A percentile compares a stretch with the other conserved stretches of the same genome.
Evolutionary conservation across 441 rosid genomes (phyloP).

Genomic region (Hura crepitans): DNA sequence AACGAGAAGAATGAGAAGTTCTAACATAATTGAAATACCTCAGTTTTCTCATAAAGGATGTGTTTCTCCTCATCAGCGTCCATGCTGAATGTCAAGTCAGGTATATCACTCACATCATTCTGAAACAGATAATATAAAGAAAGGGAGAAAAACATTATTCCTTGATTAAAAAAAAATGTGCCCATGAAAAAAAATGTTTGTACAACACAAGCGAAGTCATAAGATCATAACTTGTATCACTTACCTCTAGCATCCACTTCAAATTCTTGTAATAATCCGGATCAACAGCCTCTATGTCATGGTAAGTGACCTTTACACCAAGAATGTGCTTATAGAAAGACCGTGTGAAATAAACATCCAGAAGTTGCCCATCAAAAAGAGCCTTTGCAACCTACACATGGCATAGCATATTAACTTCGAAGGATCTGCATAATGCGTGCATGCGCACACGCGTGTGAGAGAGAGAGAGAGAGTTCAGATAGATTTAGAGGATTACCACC

Average conservation of each 20-base stretch:
- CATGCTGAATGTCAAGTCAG: slow-evolving; percentile 95
- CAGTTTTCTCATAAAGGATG: slow-evolving; percentile 89
- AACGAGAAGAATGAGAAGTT: not conserved
- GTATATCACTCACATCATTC: slow-evolving; percentile 88
- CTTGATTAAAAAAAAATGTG: not conserved
- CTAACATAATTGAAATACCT: slow-evolving; percentile 38
- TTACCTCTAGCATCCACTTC: slow-evolving; percentile 98
- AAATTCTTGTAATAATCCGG: slow-evolving; percentile 97
- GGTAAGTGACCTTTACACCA: slow-evolving; percentile 94
- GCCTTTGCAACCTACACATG: slow-evolving; percentile 87
- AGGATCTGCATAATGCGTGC: slow-evolving; percentile 1
- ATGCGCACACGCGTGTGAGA: not conserved
- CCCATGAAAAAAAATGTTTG: not conserved
- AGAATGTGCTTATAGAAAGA: slow-evolving; percentile 97
- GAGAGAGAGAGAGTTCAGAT: not conserved
- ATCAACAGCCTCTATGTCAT: slow-evolving; percentile 99
- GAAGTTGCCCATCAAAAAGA: slow-evolving; percentile 92
- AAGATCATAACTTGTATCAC: slow-evolving; percentile 26
- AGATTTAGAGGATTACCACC: slow-evolving; percentile 54
- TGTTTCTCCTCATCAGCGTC: slow-evolving; percentile 98
- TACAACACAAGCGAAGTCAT: not conserved
- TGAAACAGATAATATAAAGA: slow-evolving; percentile 30
- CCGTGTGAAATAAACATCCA: slow-evolving; percentile 97
- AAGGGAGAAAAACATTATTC: slow-evolving; percentile 10
- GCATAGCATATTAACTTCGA: slow-evolving; percentile 22